Evolutionary conservation across 2,329 filamentous ascomycete species (phyloP).

Genomic region (Colletotrichum tabaci): DNA sequence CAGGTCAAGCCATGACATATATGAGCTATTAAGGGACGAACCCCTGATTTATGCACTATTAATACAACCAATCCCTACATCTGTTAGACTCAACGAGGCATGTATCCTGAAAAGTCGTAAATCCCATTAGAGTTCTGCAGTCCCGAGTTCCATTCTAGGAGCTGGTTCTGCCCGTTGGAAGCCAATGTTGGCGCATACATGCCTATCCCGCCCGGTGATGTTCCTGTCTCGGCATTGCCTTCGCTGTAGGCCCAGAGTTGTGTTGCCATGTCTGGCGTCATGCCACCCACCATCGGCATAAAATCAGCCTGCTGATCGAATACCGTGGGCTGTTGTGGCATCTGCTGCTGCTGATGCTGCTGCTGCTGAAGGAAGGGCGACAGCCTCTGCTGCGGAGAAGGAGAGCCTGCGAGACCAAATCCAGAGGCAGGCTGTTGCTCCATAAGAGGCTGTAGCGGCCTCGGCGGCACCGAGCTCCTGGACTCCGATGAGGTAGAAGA

Average conservation of each 20-base stretch:
- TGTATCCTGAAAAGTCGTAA: slow-evolving; percentile 36
- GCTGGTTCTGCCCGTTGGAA: slow-evolving; percentile 13
- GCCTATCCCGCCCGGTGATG: slow-evolving; percentile 13
- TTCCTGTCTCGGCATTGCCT: slow-evolving; percentile 2
- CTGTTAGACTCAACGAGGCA: slow-evolving; percentile 13
- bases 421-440: slow-evolving; percentile 32
- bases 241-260: slow-evolving; percentile 32
- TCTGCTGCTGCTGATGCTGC: slow-evolving; percentile 22
- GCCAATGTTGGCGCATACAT: slow-evolving; percentile 17
- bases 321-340: slow-evolving; percentile 7
- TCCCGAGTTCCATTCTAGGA: slow-evolving; percentile 22
- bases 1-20: background rate
- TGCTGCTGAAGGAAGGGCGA: slow-evolving; percentile 21
- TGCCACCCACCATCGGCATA: slow-evolving; percentile 14
- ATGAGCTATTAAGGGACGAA: background rate
- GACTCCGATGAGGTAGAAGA: slow-evolving; percentile 40
- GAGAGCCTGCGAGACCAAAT: background rate
- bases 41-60: slow-evolving; percentile 9
- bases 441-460: slow-evolving; percentile 39
- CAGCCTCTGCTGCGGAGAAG: slow-evolving; percentile 5
- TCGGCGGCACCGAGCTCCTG: slow-evolving; percentile 19
- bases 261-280: slow-evolving; percentile 35
- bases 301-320: slow-evolving; percentile 11
- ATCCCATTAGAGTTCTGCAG: slow-evolving; percentile 31
- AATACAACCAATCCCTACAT: background rate